Evolutionary conservation across 108 stramenopile species (phyloP).

Genomic region (Licmophora abbreviata): DNA sequence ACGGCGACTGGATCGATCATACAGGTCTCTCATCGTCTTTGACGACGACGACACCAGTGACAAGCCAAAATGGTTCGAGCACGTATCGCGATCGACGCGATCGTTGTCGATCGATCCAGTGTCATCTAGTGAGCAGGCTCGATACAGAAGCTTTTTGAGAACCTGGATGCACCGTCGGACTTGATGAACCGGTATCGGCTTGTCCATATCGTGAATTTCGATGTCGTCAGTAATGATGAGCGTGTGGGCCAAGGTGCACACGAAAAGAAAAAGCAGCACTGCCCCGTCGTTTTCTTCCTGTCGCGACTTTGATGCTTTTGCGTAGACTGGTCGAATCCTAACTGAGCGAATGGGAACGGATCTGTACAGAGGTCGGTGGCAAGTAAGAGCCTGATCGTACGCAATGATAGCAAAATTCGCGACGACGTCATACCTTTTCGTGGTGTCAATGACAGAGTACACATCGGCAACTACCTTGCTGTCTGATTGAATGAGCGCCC

Average conservation of each 20-base stretch:
- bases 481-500: constrained; percentile 67
- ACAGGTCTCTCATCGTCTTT: constrained; percentile 65
- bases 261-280: constrained; percentile 57
- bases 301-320: neutral
- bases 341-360: neutral
- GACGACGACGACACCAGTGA: constrained; percentile 51
- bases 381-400: neutral
- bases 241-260: constrained; percentile 50
- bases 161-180: constrained; percentile 63
- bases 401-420: neutral
- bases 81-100: neutral
- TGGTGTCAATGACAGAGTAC: constrained; percentile 37
- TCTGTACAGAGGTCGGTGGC: neutral
- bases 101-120: neutral
- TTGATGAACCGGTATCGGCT: constrained; percentile 74
- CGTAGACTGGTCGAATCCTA: neutral
- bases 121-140: constrained; percentile 65
- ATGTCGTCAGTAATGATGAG: constrained; percentile 85
- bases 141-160: constrained; percentile 68
- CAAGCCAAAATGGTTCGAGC: constrained; percentile 64
- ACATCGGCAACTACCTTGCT: constrained; percentile 29
- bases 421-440: constrained; percentile 13
- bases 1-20: constrained; percentile 73
- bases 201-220: constrained; percentile 79
- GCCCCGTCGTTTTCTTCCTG: constrained; percentile 37